Evolutionary conservation across 371 early-diverging fungal species (phyloP), one percentile per base, ranked within the genome.

Genomic region (Encephalitozoon romaleae): DNA sequence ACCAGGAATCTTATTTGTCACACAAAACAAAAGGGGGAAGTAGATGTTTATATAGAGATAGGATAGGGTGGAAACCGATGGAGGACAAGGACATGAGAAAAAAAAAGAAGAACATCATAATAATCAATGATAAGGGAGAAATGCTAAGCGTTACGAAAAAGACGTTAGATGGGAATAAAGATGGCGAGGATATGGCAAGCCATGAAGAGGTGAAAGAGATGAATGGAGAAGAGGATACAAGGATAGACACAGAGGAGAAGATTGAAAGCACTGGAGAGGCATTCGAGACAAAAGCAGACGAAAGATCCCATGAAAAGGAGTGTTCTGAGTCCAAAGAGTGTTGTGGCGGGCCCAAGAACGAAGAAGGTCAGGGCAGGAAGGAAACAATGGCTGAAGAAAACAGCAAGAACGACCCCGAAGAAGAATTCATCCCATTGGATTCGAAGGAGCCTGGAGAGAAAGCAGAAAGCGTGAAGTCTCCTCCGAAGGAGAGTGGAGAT

Each of bases 71-170:
- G 47, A 32, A 43, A 71, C 55, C 3, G 71, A 45, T 43, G 21
- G 71, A 63, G 55, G 43, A 59, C n/a, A 71, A 71, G 55, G 43
- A 52, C 12, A 54, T 18, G 12, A 71, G 42, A n/a, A 69, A 9
- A 69, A 47, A 53, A 51, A 54, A 45, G 45, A 71, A 54, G 30
- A 71, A 59, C 47, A 71, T 71, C 4, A 71, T 71, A 59, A 32
- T 71, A 25, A 71, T 71, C 21, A 59, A 71, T 54, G 59, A 59
- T n/a, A 71, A 71, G 59, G 71, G 71, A 52, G 26, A 59, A 28
- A 38, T 59, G 12, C 21, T 15, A 23, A 59, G 55, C 28, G 25
- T 71, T 32, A 12, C 25, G 12, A 71, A 59, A 42, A 54, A 70
- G 26, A 5, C 55, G 26, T 39, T 51, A 12, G 70, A 70, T 25